Evolutionary conservation across 2,329 filamentous ascomycete species (phyloP).

Genomic region (Penicillium sp.): DNA sequence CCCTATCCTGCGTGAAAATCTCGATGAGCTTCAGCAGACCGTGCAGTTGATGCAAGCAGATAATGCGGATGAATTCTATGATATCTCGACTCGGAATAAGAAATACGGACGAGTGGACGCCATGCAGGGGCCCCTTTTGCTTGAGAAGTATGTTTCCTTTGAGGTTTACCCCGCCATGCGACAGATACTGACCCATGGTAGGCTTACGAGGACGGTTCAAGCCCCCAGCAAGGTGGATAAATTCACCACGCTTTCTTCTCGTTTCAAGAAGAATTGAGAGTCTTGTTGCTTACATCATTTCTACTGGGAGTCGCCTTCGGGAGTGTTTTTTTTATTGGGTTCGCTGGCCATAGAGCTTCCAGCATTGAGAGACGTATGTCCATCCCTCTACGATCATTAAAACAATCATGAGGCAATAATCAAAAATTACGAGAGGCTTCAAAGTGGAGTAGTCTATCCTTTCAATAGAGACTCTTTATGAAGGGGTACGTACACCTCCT

Average conservation of each 20-base stretch:
- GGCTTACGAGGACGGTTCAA: slow-evolving; percentile 65
- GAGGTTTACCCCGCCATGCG: neutral
- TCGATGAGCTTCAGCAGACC: slow-evolving; percentile 93
- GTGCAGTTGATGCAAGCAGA: slow-evolving; percentile 81
- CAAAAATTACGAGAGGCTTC: neutral
- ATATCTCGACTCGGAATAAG: slow-evolving; percentile 83
- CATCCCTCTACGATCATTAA: too few relatives aligned
- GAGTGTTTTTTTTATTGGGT: neutral
- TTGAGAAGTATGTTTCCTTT: slow-evolving; percentile 74
- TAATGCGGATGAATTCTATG: slow-evolving; percentile 96
- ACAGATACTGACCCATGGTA: slow-evolving; percentile 35
- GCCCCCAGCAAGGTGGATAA: slow-evolving; percentile 62
- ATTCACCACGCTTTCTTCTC: slow-evolving; percentile 71
- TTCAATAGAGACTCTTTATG: neutral
- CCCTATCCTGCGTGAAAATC: slow-evolving; percentile 80
- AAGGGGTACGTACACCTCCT: too few relatives aligned
- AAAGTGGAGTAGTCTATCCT: neutral
- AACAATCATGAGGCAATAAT: neutral
- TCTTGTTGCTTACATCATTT: neutral
- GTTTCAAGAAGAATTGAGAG: slow-evolving; percentile 61
- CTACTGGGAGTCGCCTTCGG: neutral
- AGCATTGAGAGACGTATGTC: neutral
- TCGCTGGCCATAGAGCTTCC: neutral
- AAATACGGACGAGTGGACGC: slow-evolving; percentile 93
- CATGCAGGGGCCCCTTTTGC: slow-evolving; percentile 78